Evolutionary conservation across 306 rosid genomes (phyloP), one percentile per base, ranked within the genome.

Genomic region (Neltuma alba): DNA sequence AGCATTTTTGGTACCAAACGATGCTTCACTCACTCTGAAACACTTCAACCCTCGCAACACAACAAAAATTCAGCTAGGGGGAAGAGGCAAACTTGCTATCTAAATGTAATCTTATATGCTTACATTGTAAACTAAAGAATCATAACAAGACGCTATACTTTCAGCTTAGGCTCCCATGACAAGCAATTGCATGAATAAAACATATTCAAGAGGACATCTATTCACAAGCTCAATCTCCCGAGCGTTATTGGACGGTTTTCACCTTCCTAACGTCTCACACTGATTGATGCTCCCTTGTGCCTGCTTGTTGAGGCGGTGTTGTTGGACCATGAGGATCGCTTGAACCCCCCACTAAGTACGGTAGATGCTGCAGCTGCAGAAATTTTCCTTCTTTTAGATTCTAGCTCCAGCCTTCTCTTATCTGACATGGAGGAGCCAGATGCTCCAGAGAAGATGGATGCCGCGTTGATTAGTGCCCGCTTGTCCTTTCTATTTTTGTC

Each of bases 381-480:
- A 72, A 94, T 88, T 80, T 88, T 94, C 88, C 97, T 88, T 84
- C 96, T 79, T 83, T 94, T 94, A 66, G 93, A 81, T 79, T 94
- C 92, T 30, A 90, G 86, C 70, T 89, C 92, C 74, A 75, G 78
- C 41, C 82, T 86, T 76, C 87, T 88, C 86, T 85, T 85, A 74
- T 72, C 77, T 28, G 93, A 38, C 33, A 20, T 55, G 21, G 90
- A 87, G 66, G 89, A 80, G 48, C 84, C 80, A 54, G 91, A 76
- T 11, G 84, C 71, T 48, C 86, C 87, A 28, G 91, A 80, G 82
- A 94, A 94, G 73, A 94, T 90, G 23, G 96, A 87, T 33, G 86
- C 57, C 16, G 91, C 81, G 33, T 83, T 84, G 68, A 94, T 92
- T 83, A 94, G 37, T 25, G 98, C 96, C 38, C 93, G 89, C 81